Evolutionary conservation across 2,329 filamentous ascomycete species (phyloP).

Genomic region (Xylaria arbuscula): DNA sequence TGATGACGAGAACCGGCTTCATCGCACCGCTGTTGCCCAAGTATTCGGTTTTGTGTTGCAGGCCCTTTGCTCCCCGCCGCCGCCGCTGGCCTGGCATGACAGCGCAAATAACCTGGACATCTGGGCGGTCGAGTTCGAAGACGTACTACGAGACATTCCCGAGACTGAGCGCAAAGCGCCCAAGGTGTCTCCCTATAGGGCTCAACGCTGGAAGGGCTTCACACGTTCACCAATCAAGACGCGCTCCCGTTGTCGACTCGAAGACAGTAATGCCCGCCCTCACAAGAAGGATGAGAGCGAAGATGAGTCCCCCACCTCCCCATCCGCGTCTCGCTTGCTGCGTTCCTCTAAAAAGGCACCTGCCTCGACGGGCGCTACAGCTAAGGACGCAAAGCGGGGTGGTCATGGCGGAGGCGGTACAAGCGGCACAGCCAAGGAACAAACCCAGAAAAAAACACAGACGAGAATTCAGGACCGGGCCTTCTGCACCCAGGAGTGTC

Average conservation of each 20-base stretch:
- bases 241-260: slow-evolving; percentile 42
- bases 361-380: background rate
- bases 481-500: slow-evolving; percentile 40
- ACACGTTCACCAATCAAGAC: slow-evolving; percentile 48
- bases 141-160: slow-evolving; percentile 35
- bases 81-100: slow-evolving; percentile 49
- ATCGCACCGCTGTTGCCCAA: slow-evolving; percentile 53
- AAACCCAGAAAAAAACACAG: slow-evolving; percentile 19
- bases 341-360: slow-evolving; percentile 9
- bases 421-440: slow-evolving; percentile 12
- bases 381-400: slow-evolving; percentile 1
- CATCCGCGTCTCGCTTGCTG: slow-evolving; percentile 18
- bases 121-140: slow-evolving; percentile 50
- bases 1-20: slow-evolving; percentile 50
- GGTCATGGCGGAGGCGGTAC: background rate
- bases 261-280: background rate
- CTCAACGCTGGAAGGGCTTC: slow-evolving; percentile 47
- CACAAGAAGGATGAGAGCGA: slow-evolving; percentile 23
- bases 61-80: slow-evolving; percentile 48
- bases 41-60: slow-evolving; percentile 54
- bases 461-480: slow-evolving; percentile 27
- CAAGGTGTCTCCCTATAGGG: slow-evolving; percentile 26
- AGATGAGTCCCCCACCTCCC: slow-evolving; percentile 27
- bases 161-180: slow-evolving; percentile 28
- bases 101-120: slow-evolving; percentile 45